Conservation (phyloP, 2,329 filamentous ascomycete genomes). For the Aspergillus tubingensis region DNA sequence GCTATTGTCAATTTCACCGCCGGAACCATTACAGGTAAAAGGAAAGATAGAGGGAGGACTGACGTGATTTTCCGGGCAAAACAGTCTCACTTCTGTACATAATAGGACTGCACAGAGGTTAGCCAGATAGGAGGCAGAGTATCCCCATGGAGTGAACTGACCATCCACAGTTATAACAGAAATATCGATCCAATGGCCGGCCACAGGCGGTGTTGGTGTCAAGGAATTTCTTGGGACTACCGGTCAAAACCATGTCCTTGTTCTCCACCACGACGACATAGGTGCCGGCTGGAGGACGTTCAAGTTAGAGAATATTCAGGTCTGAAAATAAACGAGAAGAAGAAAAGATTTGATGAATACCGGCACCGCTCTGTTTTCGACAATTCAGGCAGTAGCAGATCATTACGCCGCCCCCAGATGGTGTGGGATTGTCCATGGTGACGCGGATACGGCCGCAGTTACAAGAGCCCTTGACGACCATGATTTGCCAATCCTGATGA, state of each 20-base stretch:
- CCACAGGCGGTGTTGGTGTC: not conserved
- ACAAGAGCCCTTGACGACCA: not conserved
- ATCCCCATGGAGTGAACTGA: not conserved
- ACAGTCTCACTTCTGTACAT: not conserved
- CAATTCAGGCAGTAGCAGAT: not conserved
- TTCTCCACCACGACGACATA: not conserved
- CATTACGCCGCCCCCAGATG: not conserved
- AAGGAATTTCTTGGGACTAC: not conserved
- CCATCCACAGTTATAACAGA: not conserved
- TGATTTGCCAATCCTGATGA: too few species aligned
- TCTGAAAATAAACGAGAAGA: not conserved
- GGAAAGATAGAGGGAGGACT: not conserved
- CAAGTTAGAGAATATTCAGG: not conserved
- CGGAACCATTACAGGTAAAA: too few species aligned
- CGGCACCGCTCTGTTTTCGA: not conserved
- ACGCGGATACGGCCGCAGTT: not conserved
- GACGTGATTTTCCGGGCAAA: not conserved
- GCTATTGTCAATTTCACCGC: not conserved
- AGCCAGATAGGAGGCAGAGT: not conserved
- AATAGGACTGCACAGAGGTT: not conserved
- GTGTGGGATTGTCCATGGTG: not conserved
- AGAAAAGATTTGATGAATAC: not conserved
- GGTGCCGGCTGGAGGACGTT: not conserved
- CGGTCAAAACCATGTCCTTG: not conserved
- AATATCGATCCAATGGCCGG: not conserved